Evolutionary conservation across 768 basidiomycete species (phyloP).

Genomic region (Dacryopinax spathularia): DNA sequence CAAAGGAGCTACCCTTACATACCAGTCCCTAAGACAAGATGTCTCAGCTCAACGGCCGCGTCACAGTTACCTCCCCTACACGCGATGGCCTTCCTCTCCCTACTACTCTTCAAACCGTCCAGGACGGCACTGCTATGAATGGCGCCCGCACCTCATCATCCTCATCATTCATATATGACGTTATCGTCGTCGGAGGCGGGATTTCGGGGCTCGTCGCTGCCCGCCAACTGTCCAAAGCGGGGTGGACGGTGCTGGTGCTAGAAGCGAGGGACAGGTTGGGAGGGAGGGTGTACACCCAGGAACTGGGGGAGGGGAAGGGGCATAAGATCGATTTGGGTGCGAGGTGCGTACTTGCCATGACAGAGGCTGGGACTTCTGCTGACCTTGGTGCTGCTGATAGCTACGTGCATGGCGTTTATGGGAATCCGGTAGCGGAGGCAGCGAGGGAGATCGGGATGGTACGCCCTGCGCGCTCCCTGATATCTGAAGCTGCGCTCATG

Average conservation of each 20-base stretch:
- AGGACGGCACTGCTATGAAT: not conserved
- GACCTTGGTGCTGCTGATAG: not conserved
- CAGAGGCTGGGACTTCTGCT: not conserved
- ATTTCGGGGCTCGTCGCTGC: slow-evolving; percentile 12
- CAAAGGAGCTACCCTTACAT: no score
- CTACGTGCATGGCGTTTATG: slow-evolving; percentile 10
- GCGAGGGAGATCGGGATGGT: slow-evolving; percentile 6
- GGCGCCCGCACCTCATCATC: not conserved
- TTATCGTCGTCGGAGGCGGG: slow-evolving; percentile 11
- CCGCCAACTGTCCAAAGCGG: not conserved
- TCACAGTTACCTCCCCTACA: no score
- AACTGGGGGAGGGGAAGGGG: not conserved
- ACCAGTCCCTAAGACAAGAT: no score
- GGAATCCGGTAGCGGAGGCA: slow-evolving; percentile 9
- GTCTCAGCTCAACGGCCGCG: no score
- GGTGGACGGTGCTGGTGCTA: slow-evolving; percentile 9
- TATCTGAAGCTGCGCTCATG: not conserved
- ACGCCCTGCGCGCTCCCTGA: not conserved
- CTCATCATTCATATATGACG: not conserved
- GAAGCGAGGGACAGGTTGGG: slow-evolving; percentile 12
- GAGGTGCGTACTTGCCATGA: not conserved
- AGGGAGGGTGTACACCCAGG: slow-evolving; percentile 7
- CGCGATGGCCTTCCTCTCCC: no score
- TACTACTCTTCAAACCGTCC: no score
- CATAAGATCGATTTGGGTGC: slow-evolving; percentile 8